phyloP scores from a whole-genome alignment of 192 early-diverging fungal species.

The Linnemannia zychae region DNA sequence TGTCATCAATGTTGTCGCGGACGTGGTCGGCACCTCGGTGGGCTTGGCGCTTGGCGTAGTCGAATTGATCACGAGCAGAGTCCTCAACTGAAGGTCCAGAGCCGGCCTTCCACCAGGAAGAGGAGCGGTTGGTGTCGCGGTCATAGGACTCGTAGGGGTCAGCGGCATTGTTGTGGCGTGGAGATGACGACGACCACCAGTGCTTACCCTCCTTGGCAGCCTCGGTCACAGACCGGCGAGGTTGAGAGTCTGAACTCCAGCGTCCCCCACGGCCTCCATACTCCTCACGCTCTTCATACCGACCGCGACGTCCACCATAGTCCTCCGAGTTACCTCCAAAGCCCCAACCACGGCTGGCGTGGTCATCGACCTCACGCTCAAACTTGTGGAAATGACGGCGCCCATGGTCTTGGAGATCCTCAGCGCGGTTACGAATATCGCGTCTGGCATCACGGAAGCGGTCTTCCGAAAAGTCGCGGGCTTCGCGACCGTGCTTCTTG shows the following conservation, averaged over 20 bases:
- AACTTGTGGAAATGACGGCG: slow-evolving; percentile 23
- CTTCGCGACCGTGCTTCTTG: slow-evolving; percentile 26
- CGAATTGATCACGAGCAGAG: slow-evolving; percentile 14
- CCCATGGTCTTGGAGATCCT: slow-evolving; percentile 27
- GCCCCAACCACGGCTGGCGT: slow-evolving; percentile 9
- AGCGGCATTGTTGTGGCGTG: slow-evolving; percentile 20
- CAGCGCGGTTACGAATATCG: slow-evolving; percentile 28
- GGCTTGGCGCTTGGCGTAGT: slow-evolving; percentile 15
- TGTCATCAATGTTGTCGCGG: slow-evolving; percentile 15
- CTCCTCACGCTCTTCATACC: slow-evolving; percentile 22
- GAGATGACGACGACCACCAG: slow-evolving; percentile 22
- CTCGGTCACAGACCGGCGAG: slow-evolving; percentile 50
- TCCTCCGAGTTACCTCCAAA: background rate
- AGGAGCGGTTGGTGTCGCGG: background rate
- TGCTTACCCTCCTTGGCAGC: slow-evolving; percentile 35
- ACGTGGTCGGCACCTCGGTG: slow-evolving; percentile 13
- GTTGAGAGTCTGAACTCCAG: background rate
- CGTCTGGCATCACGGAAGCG: slow-evolving; percentile 20
- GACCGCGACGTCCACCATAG: slow-evolving; percentile 14
- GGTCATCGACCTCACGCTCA: slow-evolving; percentile 22
- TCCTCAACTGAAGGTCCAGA: slow-evolving; percentile 6
- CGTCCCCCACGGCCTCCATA: slow-evolving; percentile 18
- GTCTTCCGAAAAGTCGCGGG: slow-evolving; percentile 25
- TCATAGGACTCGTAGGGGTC: slow-evolving; percentile 47
- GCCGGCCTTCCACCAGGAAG: slow-evolving; percentile 39